Percentiles rank a stretch among this genome's conserved stretches.
Conservation (phyloP, 495 filamentous ascomycete species). For the Pseudomonodictys pantanalensis region DNA sequence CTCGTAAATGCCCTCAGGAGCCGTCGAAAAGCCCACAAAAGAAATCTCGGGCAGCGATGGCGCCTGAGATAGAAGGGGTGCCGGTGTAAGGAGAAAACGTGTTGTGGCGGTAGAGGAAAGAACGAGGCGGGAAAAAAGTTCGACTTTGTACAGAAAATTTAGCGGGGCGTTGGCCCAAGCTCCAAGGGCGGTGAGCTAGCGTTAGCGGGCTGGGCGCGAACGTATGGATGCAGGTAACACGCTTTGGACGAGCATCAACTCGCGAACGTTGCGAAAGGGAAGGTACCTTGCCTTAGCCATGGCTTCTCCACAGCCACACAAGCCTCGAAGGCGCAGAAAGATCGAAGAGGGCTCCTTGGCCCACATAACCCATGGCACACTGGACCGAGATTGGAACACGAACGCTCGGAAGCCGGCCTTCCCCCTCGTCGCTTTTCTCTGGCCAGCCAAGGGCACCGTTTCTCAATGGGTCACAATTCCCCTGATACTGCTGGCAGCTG, state of each 20-base stretch:
- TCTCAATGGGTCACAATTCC: conserved; percentile 94
- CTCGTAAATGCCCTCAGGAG: conserved; percentile 21
- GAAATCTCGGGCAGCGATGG: conserved; percentile 19
- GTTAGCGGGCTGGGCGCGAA: not conserved
- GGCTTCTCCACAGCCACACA: conserved; percentile 45
- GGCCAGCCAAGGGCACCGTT: conserved; percentile 76
- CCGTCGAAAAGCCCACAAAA: conserved; percentile 28
- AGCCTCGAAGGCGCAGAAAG: conserved; percentile 60
- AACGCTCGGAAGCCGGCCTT: conserved; percentile 60
- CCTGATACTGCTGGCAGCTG: conserved; percentile 81
- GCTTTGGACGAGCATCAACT: too few relatives aligned
- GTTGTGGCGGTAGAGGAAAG: conserved; percentile 7
- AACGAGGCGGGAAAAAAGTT: conserved; percentile 11
- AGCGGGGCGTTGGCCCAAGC: conserved; percentile 7
- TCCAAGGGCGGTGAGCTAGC: conserved; percentile 10
- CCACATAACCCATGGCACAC: conserved; percentile 51
- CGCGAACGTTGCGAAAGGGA: not conserved
- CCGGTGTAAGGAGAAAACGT: not conserved
- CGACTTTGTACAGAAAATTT: not conserved
- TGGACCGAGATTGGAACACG: conserved; percentile 47
- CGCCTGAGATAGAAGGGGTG: conserved; percentile 5
- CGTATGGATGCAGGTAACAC: too few relatives aligned
- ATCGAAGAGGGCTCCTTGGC: conserved; percentile 44
- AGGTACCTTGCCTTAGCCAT: conserved; percentile 11
- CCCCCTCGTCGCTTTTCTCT: conserved; percentile 85